Base-by-base conservation (phyloP, 176 grass and related monocot species). In the Rhynchospora pubera region DNA sequence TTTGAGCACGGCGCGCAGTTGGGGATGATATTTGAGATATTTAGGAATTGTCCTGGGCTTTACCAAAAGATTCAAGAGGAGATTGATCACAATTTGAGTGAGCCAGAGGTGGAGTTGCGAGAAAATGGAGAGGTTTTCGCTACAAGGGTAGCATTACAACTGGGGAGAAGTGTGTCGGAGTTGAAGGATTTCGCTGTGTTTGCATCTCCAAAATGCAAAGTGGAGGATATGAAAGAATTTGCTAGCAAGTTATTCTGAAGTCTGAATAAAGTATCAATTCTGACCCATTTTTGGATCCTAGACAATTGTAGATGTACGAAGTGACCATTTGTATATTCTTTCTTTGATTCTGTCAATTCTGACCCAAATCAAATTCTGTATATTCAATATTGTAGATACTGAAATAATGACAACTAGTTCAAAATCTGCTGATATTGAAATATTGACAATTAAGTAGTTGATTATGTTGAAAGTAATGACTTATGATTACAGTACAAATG, bases 71-170 rank as follows among this genome's bases (percentile, higher is more conserved):
- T 86, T 11, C 48, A 74, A 15, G 85, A 86, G 78, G 78, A 82
- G 65, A 74, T 86, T 7, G 85, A 82, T 19, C 19, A 18, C 24
- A 86, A 68, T 50, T 59, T 86, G 78, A 60, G 21, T 7, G 85
- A 86, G 78, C 24, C 66, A 0, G 53, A 82, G 32, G 55, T 64
- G 50, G 78, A 81, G 78, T 69, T 70, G 78, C 34, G 85, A 34
- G 85, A 86, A 70, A 86, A 86, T n/a, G 85, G 85, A 11, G 85
- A 86, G 34, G 6, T 86, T 34, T 82, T 86, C 14, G 79, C 78
- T 46, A 45, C 50, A 14, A 82, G 79, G 53, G 12, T 81, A 10
- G 78, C 78, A 19, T 21, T 86, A 52, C 63, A 62, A 61, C 85
- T 86, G 1, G 85, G 85, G 0, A 71, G 76, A 30, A 86, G 65